Evolutionary conservation across 257 asterid species (phyloP), one percentile per base, ranked within the genome.

Genomic region (Solanum pimpinellifolium): DNA sequence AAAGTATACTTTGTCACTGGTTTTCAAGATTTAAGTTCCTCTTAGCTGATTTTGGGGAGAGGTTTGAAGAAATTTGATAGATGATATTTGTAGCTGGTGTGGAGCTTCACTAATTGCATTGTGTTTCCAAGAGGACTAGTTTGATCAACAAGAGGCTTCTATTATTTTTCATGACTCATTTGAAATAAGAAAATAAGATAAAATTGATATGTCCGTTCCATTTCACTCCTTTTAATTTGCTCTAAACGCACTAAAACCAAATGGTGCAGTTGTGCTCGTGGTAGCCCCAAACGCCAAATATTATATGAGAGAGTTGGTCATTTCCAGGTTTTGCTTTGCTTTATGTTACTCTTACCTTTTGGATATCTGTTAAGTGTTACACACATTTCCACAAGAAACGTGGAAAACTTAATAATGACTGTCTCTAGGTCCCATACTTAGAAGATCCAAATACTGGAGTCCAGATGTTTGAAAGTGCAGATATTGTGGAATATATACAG

Each of bases 381-480:
- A 2, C 46, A 3, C 85, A 49, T 52, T 78, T 35, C 27, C 6
- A 9, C 69, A 3, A 49, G 29, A 49, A 20, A 81, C 11, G 85
- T 31, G 69, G 46, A 44, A 59, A 44, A 81, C 29, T 42, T 87
- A 85, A 84, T 27, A 15, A 37, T 75, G 60, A 16, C 31, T 9
- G 14, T 84, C 84, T 62, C 52, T 93, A 96, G 99, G 99, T 89
- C 73, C 99, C 99, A 16, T 96, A 94, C 90, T 89, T 96, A 37
- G 99, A 96, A 90, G 98, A 96, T 91, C 98, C 98, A 83, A 96
- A 96, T 92, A 94, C 98, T 29, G 98, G 98, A 87, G 90, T 95
- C 87, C 93, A 95, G 82, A 96, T 94, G 98, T 96, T 96, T 82
- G 98, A 96, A 91, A 96, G 99, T 88, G 99, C 99, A 69, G 98